A percentile compares a stretch with the other conserved stretches of the same genome.
phyloP scores from a whole-genome alignment of 768 basidiomycete genomes.

The Boletus vinaceobasis region DNA sequence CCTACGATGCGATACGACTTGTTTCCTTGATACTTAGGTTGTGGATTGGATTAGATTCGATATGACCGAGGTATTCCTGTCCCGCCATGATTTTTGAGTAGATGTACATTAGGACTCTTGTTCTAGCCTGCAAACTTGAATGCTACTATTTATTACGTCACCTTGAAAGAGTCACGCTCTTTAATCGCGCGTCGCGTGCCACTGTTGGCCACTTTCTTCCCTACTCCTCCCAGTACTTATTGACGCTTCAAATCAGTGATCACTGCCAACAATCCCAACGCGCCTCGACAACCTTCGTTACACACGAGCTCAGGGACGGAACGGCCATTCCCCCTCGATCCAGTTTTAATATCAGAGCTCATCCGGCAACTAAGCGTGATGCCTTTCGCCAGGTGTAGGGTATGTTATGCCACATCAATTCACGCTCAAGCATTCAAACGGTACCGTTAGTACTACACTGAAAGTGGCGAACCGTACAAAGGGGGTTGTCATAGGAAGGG shows the following conservation, averaged over 20 bases:
- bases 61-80: not conserved
- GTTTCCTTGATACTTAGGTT: slow-evolving; percentile 8
- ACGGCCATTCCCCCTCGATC: not conserved
- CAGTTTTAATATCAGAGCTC: not conserved
- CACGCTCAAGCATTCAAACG: slow-evolving; percentile 1
- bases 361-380: slow-evolving; percentile 11
- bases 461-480: slow-evolving; percentile 24
- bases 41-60: slow-evolving; percentile 6
- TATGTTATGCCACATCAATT: slow-evolving; percentile 11
- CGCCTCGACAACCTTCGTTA: not conserved
- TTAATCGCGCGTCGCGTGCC: slow-evolving; percentile 1
- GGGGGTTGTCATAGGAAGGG: slow-evolving; percentile 26
- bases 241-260: not conserved
- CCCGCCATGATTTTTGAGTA: not conserved
- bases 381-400: slow-evolving; percentile 24
- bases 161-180: not conserved
- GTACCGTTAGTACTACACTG: slow-evolving; percentile 27
- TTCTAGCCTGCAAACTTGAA: not conserved
- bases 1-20: slow-evolving; percentile 29
- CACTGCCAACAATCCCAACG: not conserved
- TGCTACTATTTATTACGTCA: not conserved
- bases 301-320: not conserved
- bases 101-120: slow-evolving; percentile 12
- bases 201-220: not conserved
- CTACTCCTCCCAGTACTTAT: not conserved